Evolutionary conservation across 2,329 filamentous ascomycete species (phyloP), one percentile per base, ranked within the genome.

Genomic region (Trichoderma pleuroti): DNA sequence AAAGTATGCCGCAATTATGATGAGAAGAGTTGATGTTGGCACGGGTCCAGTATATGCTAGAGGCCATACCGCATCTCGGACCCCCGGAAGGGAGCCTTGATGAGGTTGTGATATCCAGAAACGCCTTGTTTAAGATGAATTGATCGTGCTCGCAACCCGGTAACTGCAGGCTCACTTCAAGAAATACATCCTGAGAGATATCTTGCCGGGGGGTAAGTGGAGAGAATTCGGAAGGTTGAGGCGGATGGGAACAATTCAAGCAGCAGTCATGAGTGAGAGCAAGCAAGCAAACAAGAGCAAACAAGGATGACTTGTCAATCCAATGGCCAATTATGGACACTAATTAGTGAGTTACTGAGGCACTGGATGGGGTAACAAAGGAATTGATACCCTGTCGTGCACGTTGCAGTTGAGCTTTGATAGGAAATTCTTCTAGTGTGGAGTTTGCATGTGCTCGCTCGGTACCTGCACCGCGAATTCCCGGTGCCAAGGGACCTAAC

Each of bases 1-100:
- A 32, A 10, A 59, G 36, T 3, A 75, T 39, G 42, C 70, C 76
- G 56, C 75, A 72, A 68, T 76, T 73, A 73, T 75, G 76, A 64
- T 75, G 73, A 62, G 73, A 74, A n/a, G 74, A 81, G 76, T 80
- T 82, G 74, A 80, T 84, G 79, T 78, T 81, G 73, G 79, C 77
- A 74, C 77, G 77, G 72, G 72, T 78, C 78, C 81, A 78, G 73
- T 78, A 81, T 84, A 85, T 85, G 75, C 52, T 75, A 75, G 60
- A 72, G 68, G 72, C 57, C 64, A 74, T 72, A 70, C 69, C 68
- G 67, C 59, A 49, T 71, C 60, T 34, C 64, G 57, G 66, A 64
- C 72, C 57, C 56, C 52, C 63, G 39, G 21, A 56, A 42, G 61
- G 56, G 64, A 52, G 57, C 34, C 26, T 65, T 26, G 42, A 59